Conservation (phyloP, 1,139 yeast genomes). For the Hyphopichia wangnamkhiaoensis region DNA sequence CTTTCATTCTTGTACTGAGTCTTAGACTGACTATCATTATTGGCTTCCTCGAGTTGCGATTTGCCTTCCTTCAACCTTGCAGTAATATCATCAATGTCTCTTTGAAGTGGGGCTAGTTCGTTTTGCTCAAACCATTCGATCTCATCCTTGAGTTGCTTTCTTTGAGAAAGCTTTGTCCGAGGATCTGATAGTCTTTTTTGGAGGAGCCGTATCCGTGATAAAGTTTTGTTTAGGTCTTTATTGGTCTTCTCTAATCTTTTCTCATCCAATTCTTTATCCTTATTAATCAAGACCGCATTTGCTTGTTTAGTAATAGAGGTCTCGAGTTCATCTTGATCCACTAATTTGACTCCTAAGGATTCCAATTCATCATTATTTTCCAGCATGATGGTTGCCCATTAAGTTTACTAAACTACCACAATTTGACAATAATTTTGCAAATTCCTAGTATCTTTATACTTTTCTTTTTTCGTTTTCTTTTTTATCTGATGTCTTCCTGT, state of each 20-base stretch:
- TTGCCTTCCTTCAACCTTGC: slow-evolving; percentile 46
- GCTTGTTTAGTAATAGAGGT: slow-evolving; percentile 71
- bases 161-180: slow-evolving; percentile 65
- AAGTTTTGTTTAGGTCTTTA: slow-evolving; percentile 44
- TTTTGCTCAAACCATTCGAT: slow-evolving; percentile 50
- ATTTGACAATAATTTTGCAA: no score
- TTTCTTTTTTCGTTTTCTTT: no score
- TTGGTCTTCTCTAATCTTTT: slow-evolving; percentile 70
- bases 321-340: slow-evolving; percentile 79
- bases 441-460: no score
- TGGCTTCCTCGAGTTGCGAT: slow-evolving; percentile 17
- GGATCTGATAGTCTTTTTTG: slow-evolving; percentile 52
- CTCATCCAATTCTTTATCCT: slow-evolving; percentile 72
- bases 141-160: slow-evolving; percentile 56
- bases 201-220: slow-evolving; percentile 45
- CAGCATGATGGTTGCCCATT: slow-evolving; percentile 2
- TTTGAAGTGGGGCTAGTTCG: slow-evolving; percentile 53
- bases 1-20: slow-evolving; percentile 16
- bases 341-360: slow-evolving; percentile 43
- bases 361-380: slow-evolving; percentile 18
- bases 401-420: background rate
- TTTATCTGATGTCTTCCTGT: no score
- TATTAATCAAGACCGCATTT: slow-evolving; percentile 55
- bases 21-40: background rate
- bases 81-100: slow-evolving; percentile 69